Percentiles rank a stretch among this genome's conserved stretches.
These are phyloP conservation scores for Senna tora DNA, from an alignment of 306 rosid species.

Conservation along the genomic window DNA sequence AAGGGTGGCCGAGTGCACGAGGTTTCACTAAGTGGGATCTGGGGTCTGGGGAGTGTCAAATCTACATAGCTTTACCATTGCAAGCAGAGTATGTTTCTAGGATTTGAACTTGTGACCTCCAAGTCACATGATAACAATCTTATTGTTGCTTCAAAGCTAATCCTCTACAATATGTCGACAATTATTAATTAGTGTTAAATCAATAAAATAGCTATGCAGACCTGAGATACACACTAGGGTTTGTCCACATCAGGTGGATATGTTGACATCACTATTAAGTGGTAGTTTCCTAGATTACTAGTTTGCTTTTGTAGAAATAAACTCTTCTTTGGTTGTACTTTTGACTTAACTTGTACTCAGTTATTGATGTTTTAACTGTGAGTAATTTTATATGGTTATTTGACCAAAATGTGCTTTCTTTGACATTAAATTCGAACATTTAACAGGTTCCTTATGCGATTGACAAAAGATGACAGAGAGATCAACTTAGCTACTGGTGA, in stretches of 20 bases:
- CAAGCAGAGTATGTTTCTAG: too few relatives aligned
- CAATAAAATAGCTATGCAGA: not conserved
- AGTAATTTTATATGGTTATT: not conserved
- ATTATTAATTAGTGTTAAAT: not conserved
- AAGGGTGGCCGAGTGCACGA: too few relatives aligned
- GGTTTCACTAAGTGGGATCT: too few relatives aligned
- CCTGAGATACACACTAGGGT: not conserved
- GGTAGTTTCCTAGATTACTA: not conserved
- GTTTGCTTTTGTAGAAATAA: slow-evolving; percentile 7
- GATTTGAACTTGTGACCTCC: too few relatives aligned
- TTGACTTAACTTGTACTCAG: slow-evolving; percentile 15
- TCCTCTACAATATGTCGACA: too few relatives aligned
- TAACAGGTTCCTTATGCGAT: slow-evolving; percentile 85
- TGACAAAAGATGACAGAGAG: slow-evolving; percentile 74
- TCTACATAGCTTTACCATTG: too few relatives aligned
- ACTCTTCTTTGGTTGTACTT: not conserved
- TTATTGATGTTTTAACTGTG: not conserved
- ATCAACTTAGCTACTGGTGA: slow-evolving; percentile 81
- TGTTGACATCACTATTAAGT: too few relatives aligned
- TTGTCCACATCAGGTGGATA: not conserved
- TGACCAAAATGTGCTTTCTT: slow-evolving; percentile 18
- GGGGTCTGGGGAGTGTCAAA: too few relatives aligned
- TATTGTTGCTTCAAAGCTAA: too few relatives aligned
- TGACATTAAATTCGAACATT: slow-evolving; percentile 33
- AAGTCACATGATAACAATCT: too few relatives aligned